Evolutionary conservation across 2,329 filamentous ascomycete species (phyloP), one percentile per base, ranked within the genome.

Genomic region (Aspergillus bombycis): DNA sequence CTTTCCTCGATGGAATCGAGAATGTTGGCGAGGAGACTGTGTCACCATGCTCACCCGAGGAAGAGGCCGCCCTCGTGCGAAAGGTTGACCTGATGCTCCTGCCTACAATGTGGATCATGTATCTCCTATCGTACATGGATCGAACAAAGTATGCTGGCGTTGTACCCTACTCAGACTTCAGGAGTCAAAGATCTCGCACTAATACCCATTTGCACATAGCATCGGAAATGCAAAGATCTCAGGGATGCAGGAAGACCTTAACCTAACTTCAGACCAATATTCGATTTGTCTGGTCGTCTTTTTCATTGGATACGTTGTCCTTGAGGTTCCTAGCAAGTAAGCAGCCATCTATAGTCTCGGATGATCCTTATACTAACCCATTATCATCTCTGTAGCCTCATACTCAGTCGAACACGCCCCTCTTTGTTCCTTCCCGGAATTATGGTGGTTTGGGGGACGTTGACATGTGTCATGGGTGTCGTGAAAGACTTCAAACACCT

Each of bases 371-470:
- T 43, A 2, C 32, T 56, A 19, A 57, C 23, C 32, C 9, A 55
- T 6, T 19, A 21, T 38, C 7, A 26, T 21, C 11, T 3, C 7
- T 26, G 7, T 30, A 73, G 68, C 52, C 64, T 86, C 71, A 75
- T 85, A n/a, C 77, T 87, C 30, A 78, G 80, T 41, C 79, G 79
- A 43, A 80, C 80, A 21, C 77, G 78, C 50, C 85, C 84, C 0
- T 84, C 82, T 1, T 69, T 82, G n/a, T 86, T 84, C 69, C 72
- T 84, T 1, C 80, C 83, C 0, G 68, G 71, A 9, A 83, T 85
- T 67, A 86, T 88, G 85, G 72, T 83, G 5, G 68, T 82, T 2
- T 88, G 86, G 87, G 81, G 83, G 32, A 68, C 70, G 0, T 70
- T 84, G 30, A 82, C 83, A 38, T 83, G 82, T 61, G 78, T 82